Conservation (phyloP, 2,329 filamentous ascomycete genomes). For the Fusarium irregulare region DNA sequence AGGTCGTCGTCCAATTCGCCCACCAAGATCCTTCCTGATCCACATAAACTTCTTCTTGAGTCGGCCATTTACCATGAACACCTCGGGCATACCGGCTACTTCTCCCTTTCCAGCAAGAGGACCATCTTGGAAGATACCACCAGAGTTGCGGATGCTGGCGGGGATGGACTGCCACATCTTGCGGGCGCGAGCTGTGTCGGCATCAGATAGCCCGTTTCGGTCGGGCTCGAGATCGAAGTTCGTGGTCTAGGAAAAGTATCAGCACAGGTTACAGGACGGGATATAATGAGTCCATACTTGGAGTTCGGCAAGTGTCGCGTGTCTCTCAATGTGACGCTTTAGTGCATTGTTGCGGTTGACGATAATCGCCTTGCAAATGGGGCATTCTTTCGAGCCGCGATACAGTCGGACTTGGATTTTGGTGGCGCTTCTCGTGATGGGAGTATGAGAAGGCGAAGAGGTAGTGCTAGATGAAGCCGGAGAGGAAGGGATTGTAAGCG, state of each 20-base stretch:
- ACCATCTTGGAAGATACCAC: slow-evolving; percentile 8
- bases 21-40: slow-evolving; percentile 11
- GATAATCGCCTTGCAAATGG: slow-evolving; percentile 9
- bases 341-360: slow-evolving; percentile 2
- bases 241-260: background rate
- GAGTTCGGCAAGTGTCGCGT: slow-evolving; percentile 14
- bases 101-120: slow-evolving; percentile 17
- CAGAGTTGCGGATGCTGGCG: slow-evolving; percentile 5
- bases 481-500: background rate
- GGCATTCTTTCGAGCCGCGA: background rate
- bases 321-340: slow-evolving; percentile 14
- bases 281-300: background rate
- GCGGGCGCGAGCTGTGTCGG: slow-evolving; percentile 4
- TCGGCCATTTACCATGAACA: slow-evolving; percentile 12
- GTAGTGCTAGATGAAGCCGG: accelerated
- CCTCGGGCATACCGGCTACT: background rate
- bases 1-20: slow-evolving; percentile 1
- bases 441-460: background rate
- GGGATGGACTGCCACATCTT: slow-evolving; percentile 25
- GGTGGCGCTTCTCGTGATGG: background rate
- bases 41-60: slow-evolving; percentile 12
- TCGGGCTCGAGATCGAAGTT: background rate
- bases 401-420: background rate
- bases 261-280: background rate
- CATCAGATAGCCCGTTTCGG: background rate